These are phyloP conservation scores for Cyanidioschyzon merolae DNA, from an alignment of 23 red algal species.

Conservation along the genomic window DNA sequence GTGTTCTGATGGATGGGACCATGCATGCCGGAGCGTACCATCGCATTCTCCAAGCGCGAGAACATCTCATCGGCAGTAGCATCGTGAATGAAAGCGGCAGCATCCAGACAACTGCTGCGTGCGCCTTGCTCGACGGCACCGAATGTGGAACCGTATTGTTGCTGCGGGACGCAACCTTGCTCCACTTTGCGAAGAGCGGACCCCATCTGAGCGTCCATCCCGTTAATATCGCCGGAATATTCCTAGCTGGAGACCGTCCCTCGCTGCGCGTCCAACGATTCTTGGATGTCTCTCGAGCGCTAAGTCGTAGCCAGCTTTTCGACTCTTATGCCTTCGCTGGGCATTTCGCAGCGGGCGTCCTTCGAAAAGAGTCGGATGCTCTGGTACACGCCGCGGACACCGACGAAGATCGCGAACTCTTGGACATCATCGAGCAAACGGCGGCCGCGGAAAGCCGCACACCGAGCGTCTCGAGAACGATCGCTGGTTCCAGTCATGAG, in stretches of 20 bases:
- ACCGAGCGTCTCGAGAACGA: no score
- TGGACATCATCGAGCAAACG: background rate
- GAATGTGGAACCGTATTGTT: background rate
- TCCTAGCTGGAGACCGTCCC: background rate
- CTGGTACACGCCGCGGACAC: background rate
- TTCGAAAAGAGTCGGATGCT: background rate
- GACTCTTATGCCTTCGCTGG: background rate
- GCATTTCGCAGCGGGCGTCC: background rate
- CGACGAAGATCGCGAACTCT: background rate
- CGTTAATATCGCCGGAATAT: background rate
- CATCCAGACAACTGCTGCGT: background rate
- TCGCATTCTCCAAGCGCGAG: background rate
- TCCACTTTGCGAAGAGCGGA: background rate
- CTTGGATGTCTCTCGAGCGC: background rate
- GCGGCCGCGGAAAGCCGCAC: no score
- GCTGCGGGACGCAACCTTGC: background rate
- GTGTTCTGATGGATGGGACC: background rate
- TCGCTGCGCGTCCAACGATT: background rate
- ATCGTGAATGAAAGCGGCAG: background rate
- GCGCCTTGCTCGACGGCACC: background rate
- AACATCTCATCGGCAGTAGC: background rate
- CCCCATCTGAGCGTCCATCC: conserved; percentile 3
- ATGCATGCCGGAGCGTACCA: background rate
- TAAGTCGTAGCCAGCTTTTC: background rate
- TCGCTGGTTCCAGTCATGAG: no score